Evolutionary conservation across 1,284 basidiomycete species (phyloP), one percentile per base, ranked within the genome.

Genomic region (Fomitopsis schrenkii): DNA sequence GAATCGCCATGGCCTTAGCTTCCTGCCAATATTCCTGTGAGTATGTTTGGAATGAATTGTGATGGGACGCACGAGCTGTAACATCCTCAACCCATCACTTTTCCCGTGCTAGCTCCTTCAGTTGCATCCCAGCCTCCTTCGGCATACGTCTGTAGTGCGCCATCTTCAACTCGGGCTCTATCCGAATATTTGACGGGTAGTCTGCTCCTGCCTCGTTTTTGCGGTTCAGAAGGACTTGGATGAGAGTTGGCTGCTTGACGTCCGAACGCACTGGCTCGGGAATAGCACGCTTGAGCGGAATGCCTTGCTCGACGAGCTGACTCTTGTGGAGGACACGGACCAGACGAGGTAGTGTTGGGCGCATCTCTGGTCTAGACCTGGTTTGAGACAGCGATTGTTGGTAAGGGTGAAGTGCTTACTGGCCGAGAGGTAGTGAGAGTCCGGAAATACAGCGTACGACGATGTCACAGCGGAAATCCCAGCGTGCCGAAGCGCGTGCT

Each of bases 151-250:
- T 71, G 35, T 80, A 76, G 17, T 72, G 72, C 45, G 70, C 72
- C 65, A 69, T 76, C 30, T 73, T 70, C 40, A 79, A 58, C 38
- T 73, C 58, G 1, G 78, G 75, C 63, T 83, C 80, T 50, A 82
- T 77, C 41, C 81, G 77, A 56, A 82, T 72, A 57, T 82, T 82
- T 19, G 67, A 61, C 1, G 81, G 80, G 66, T 74, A 82, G 33
- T 66, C 66, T 2, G 65, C 65, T 4, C 79, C 80, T 0, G 73
- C 72, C 35, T 74, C 74, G 41, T 70, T 68, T 66, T 77, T 74
- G 22, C 74, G 77, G 62, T 75, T 71, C 63, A 74, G 68, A 50
- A 83, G 75, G n/a, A 76, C 64, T 59, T 77, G 74, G 55, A 81
- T 70, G 60, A 79, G 64, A 64, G 75, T 33, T 55, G 75, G 63